These are phyloP conservation scores for Taiwanofungus camphoratus DNA, from an alignment of 1,284 basidiomycete species.

Conservation along the genomic window DNA sequence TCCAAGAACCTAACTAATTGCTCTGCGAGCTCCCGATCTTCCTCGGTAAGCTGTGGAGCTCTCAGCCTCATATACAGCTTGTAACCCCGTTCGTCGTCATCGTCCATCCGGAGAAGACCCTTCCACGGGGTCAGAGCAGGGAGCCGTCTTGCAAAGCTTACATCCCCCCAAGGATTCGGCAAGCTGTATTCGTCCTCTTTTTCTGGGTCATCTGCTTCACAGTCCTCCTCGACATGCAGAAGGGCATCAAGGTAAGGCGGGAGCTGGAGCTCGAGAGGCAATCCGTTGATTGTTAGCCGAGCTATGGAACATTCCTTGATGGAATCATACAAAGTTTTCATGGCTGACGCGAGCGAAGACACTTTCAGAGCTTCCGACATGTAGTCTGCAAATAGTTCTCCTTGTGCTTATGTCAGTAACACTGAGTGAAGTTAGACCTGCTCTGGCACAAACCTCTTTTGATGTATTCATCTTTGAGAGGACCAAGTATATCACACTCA, in stretches of 20 bases:
- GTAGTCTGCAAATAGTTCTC: slow-evolving; percentile 51
- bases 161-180: slow-evolving; percentile 59
- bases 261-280: slow-evolving; percentile 77
- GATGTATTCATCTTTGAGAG: slow-evolving; percentile 63
- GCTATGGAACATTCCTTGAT: slow-evolving; percentile 70
- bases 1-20: slow-evolving; percentile 65
- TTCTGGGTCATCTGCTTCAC: slow-evolving; percentile 35
- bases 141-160: slow-evolving; percentile 64
- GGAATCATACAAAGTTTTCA: slow-evolving; percentile 71
- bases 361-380: slow-evolving; percentile 51
- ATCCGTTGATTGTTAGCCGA: slow-evolving; percentile 67
- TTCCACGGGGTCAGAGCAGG: slow-evolving; percentile 89
- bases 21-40: slow-evolving; percentile 64
- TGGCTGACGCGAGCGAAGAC: slow-evolving; percentile 69
- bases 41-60: slow-evolving; percentile 54
- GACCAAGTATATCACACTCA: slow-evolving; percentile 65
- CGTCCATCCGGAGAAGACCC: slow-evolving; percentile 74
- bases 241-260: slow-evolving; percentile 72
- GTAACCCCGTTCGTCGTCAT: slow-evolving; percentile 43
- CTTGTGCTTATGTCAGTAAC: slow-evolving; percentile 28
- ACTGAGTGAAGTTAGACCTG: not conserved
- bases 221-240: slow-evolving; percentile 51
- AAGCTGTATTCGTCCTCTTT: slow-evolving; percentile 35
- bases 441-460: slow-evolving; percentile 44
- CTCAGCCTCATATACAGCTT: slow-evolving; percentile 58